Percentiles rank a stretch among this genome's conserved stretches.
These are phyloP conservation scores for Andrographis paniculata DNA, from an alignment of 305 asterid genomes.

Conservation along the genomic window DNA sequence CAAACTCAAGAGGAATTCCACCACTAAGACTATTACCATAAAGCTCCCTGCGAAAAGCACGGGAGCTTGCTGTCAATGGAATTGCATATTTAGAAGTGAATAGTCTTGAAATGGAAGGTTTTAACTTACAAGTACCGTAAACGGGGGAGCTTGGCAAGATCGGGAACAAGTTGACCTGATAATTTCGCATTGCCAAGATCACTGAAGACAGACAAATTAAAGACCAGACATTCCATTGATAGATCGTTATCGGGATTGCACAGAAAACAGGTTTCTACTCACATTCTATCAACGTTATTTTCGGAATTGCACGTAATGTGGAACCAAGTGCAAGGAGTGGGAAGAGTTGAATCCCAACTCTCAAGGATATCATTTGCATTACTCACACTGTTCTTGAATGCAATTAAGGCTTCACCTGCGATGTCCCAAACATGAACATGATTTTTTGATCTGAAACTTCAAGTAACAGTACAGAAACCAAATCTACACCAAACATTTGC, in stretches of 20 bases:
- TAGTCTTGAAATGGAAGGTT: too few species aligned
- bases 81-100: too few species aligned
- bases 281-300: conserved; percentile 57
- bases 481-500: not conserved
- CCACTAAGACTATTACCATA: not conserved
- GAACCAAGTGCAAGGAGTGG: conserved; percentile 94
- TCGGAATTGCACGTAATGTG: conserved; percentile 79
- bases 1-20: not conserved
- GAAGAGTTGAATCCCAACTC: conserved; percentile 94
- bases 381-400: conserved; percentile 50
- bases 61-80: not conserved
- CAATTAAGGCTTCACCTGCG: conserved; percentile 89
- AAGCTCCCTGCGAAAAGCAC: conserved; percentile 4
- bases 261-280: conserved; percentile 2
- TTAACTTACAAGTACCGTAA: conserved; percentile 81
- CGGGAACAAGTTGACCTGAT: conserved; percentile 75
- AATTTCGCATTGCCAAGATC: conserved; percentile 95
- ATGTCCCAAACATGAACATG: conserved; percentile 9
- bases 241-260: not conserved
- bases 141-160: conserved; percentile 65
- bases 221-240: not conserved
- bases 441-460: too few species aligned
- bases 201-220: conserved; percentile 32
- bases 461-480: not conserved
- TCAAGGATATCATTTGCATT: conserved; percentile 84